A percentile compares a stretch with the other conserved stretches of the same genome.
phyloP scores from a whole-genome alignment of 495 filamentous ascomycete genomes.

The Podospora fimiseda region DNA sequence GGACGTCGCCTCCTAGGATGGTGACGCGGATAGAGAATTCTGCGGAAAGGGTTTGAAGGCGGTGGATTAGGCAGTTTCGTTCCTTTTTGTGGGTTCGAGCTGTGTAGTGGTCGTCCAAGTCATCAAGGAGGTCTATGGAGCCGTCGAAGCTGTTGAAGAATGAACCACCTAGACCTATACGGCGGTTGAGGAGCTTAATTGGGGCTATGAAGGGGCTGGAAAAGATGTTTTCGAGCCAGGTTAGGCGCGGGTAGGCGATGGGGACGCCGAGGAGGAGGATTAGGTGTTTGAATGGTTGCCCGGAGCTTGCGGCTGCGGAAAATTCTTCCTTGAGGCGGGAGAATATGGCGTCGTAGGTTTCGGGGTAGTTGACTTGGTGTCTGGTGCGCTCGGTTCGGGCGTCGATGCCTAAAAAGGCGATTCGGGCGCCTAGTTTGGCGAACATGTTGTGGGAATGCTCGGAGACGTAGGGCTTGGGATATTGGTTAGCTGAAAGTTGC shows the following conservation, averaged over 20 bases:
- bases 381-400: constrained; percentile 88
- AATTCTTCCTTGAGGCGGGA: constrained; percentile 60
- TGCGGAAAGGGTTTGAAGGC: constrained; percentile 66
- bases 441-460: constrained; percentile 76
- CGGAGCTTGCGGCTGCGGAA: constrained; percentile 39
- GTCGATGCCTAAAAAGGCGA: constrained; percentile 84
- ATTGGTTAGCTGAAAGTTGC: too few species aligned
- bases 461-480: constrained; percentile 70
- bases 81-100: constrained; percentile 87
- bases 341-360: constrained; percentile 84
- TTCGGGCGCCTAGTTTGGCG: constrained; percentile 72
- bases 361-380: constrained; percentile 83
- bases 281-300: constrained; percentile 66
- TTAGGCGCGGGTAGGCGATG: constrained; percentile 89
- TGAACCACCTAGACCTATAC: constrained; percentile 74
- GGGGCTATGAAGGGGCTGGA: constrained; percentile 75
- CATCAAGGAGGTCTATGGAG: constrained; percentile 81
- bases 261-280: constrained; percentile 85
- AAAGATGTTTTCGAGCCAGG: constrained; percentile 88
- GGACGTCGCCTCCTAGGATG: constrained; percentile 89
- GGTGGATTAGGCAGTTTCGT: constrained; percentile 63
- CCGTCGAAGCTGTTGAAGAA: constrained; percentile 94
- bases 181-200: constrained; percentile 82
- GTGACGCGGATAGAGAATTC: constrained; percentile 71
- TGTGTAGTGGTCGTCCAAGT: constrained; percentile 93